These are phyloP conservation scores for Parathielavia hyrcaniae DNA, from an alignment of 495 filamentous ascomycete genomes.

Conservation along the genomic window DNA sequence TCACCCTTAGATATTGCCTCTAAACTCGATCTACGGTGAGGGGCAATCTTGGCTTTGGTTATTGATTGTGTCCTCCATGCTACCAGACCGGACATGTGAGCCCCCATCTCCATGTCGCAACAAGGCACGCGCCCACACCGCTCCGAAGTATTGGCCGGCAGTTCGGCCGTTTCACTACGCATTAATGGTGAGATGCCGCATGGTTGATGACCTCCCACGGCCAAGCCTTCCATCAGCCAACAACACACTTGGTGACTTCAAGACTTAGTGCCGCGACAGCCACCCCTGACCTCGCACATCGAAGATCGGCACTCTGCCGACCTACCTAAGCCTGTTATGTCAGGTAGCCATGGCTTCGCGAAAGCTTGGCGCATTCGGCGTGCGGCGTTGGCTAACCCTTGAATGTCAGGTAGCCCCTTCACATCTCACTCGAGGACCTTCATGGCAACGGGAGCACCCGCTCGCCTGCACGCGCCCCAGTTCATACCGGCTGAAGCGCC, in stretches of 20 bases:
- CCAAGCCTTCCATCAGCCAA: not conserved
- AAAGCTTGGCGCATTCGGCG: conserved; percentile 15
- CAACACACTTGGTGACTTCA: too few species aligned
- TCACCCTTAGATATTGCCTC: too few species aligned
- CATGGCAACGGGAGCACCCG: conserved; percentile 22
- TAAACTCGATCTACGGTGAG: too few species aligned
- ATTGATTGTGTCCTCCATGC: too few species aligned
- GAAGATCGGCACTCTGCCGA: conserved; percentile 12
- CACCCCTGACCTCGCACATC: not conserved
- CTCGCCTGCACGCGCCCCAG: conserved; percentile 11
- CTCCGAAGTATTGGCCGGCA: too few species aligned
- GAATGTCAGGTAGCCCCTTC: conserved; percentile 16
- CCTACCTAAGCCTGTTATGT: conserved; percentile 12
- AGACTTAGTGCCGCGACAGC: not conserved
- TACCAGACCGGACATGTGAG: too few species aligned
- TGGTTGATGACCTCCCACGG: not conserved
- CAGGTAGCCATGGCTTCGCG: conserved; percentile 4
- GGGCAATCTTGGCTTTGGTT: too few species aligned
- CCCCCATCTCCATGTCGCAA: too few species aligned
- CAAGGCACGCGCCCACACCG: too few species aligned
- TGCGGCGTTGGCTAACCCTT: conserved; percentile 8
- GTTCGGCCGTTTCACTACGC: too few species aligned
- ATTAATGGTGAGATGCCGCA: too few species aligned
- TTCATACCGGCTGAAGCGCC: conserved; percentile 17
- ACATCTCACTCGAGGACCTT: not conserved